Evolutionary conservation across 2,329 filamentous ascomycete genomes (phyloP).

Genomic region (Cladosporium sphaerospermum): DNA sequence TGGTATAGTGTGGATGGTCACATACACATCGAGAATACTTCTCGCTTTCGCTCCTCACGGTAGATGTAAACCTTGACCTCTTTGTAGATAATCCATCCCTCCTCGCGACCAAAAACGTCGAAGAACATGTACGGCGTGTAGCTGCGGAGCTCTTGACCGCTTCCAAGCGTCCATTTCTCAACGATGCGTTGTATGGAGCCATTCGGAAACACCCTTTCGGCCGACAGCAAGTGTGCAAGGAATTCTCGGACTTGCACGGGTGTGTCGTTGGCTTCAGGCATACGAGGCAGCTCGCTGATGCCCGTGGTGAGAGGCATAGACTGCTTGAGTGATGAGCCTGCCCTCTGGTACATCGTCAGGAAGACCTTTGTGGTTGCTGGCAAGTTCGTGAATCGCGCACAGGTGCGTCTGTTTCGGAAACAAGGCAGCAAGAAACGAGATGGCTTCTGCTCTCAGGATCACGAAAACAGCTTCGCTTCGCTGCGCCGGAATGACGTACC

Average conservation of each 20-base stretch:
- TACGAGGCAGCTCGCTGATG: neutral
- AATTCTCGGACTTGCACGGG: neutral
- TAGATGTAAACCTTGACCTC: slow-evolving; percentile 5
- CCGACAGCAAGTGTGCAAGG: neutral
- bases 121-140: slow-evolving; percentile 13
- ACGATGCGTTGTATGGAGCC: neutral
- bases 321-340: too few relatives aligned
- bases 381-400: too few relatives aligned
- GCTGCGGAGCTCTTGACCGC: slow-evolving; percentile 2
- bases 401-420: too few relatives aligned
- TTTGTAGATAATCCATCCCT: slow-evolving; percentile 12
- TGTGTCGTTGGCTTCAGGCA: neutral
- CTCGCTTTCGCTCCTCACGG: neutral
- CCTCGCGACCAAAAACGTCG: slow-evolving; percentile 14
- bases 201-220: neutral
- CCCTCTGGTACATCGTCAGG: too few relatives aligned
- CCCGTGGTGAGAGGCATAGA: too few relatives aligned
- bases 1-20: too few relatives aligned
- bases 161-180: neutral
- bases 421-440: too few relatives aligned
- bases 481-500: too few relatives aligned
- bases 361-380: too few relatives aligned
- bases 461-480: too few relatives aligned
- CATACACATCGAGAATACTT: too few relatives aligned
- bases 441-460: too few relatives aligned